Base-by-base conservation (phyloP, 148 eudicot species). In the Diospyros lotus region DNA sequence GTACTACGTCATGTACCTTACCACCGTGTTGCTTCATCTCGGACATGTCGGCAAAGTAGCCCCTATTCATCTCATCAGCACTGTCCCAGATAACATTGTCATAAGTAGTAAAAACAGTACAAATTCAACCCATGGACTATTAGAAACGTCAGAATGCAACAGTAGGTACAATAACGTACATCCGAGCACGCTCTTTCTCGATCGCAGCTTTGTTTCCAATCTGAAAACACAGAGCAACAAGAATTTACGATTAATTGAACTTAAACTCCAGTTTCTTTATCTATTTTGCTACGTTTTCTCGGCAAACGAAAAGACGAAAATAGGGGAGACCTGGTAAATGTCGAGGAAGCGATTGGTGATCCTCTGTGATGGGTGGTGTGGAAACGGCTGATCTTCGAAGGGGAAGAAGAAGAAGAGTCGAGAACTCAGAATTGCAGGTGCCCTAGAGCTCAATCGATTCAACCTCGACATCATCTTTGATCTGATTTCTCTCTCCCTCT, bases 31-130 rank as follows among this genome's bases (percentile, higher is more conserved):
- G 58, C 72, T 89, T 89, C 68, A 95, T 85, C 77, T 95, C 99
- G 63, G 87, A 61, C 76, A 95, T 90, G 75, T 95, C 99, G 74
- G 97, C 96, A 81, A 92, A 95, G 80, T 90, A 90, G 28, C 99
- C 97, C 58, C 99, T 80, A 80, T 85, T 95, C 94, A 95, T 84
- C 88, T 95, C 99, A 90, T 95, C 99, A 78, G 80, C 72, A 95
- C 98, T 95, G 99, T 85, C 93, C 90, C 87, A 89, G 75, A 87
- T 78, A 40, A 76, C 81, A 77, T 10, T 58, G 75, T 38, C 60
- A 72, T 39, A 77, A 73, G 61, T 43, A 79, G 45, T 43, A 64
- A 55, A 28, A 71, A 55, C 62, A 76, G 17, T 28, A 64, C 76
- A 64, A 74, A 78, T 67, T 53, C 9, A 54, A 67, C 17, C 58